phyloP scores from a whole-genome alignment of 2,329 filamentous ascomycete species.

The Ophiostoma ips region DNA sequence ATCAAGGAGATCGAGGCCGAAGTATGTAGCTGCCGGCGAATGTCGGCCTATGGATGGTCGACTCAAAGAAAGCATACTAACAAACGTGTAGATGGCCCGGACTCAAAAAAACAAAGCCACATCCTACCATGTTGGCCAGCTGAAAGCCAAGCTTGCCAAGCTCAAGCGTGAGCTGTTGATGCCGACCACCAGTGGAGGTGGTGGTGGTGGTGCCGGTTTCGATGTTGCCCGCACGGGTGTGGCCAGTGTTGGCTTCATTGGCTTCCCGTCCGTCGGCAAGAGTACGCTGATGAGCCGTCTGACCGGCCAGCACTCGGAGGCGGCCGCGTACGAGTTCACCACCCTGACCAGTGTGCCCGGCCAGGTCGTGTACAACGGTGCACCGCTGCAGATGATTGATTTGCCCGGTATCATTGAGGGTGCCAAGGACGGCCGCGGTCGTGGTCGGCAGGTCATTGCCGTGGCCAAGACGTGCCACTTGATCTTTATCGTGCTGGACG shows the following conservation, averaged over 20 bases:
- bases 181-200: constrained; percentile 63
- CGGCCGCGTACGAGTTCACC: constrained; percentile 95
- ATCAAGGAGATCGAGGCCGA: constrained; percentile 96
- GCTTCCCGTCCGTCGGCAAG: constrained; percentile 96
- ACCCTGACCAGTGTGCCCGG: constrained; percentile 95
- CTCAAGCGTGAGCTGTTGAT: constrained; percentile 91
- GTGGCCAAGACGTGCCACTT: constrained; percentile 97
- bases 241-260: constrained; percentile 93
- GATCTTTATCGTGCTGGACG: constrained; percentile 96
- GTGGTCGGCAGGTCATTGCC: constrained; percentile 95
- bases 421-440: constrained; percentile 93
- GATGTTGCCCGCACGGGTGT: constrained; percentile 97
- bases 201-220: constrained; percentile 78
- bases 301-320: constrained; percentile 95
- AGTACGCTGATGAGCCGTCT: constrained; percentile 92
- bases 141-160: constrained; percentile 97
- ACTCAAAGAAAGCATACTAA: too few relatives aligned
- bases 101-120: constrained; percentile 98
- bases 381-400: constrained; percentile 96
- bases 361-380: constrained; percentile 91
- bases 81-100: constrained; percentile 59
- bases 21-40: constrained; percentile 36
- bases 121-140: constrained; percentile 82
- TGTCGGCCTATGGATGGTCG: too few relatives aligned
- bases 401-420: constrained; percentile 97